phyloP scores from a whole-genome alignment of 768 basidiomycete species.

The Sistotremastrum suecicum region DNA sequence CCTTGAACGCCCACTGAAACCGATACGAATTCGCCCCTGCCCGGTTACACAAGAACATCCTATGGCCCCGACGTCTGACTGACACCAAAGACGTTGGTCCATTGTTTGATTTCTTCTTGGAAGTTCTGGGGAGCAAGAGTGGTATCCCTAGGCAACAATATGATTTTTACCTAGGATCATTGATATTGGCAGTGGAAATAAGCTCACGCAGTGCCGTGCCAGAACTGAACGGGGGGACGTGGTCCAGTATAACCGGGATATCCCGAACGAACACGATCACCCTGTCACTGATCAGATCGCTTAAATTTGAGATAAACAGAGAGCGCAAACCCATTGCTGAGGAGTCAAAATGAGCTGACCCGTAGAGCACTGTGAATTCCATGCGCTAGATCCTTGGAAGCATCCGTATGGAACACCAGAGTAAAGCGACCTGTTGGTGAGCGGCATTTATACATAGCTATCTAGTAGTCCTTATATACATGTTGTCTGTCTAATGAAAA shows the following conservation, averaged over 20 bases:
- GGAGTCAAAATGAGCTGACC: slow-evolving; percentile 31
- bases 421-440: too few relatives aligned
- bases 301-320: not conserved
- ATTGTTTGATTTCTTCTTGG: slow-evolving; percentile 37
- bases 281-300: slow-evolving; percentile 14
- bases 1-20: slow-evolving; percentile 30
- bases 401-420: slow-evolving; percentile 43
- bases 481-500: too few relatives aligned
- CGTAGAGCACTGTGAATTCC: slow-evolving; percentile 33
- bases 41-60: slow-evolving; percentile 31
- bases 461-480: too few relatives aligned
- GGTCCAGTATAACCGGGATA: slow-evolving; percentile 44
- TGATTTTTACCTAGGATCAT: not conserved
- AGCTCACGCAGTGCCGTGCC: slow-evolving; percentile 34
- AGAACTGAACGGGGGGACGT: slow-evolving; percentile 36
- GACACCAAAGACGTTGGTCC: slow-evolving; percentile 40
- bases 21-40: slow-evolving; percentile 25
- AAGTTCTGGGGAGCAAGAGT: slow-evolving; percentile 37
- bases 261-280: slow-evolving; percentile 28
- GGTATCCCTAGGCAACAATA: slow-evolving; percentile 24
- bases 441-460: too few relatives aligned
- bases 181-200: not conserved
- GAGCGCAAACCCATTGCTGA: slow-evolving; percentile 24
- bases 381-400: slow-evolving; percentile 32
- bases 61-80: slow-evolving; percentile 33